Conservation (phyloP, 2,329 filamentous ascomycete genomes). For the Epichloe bromicola region DNA sequence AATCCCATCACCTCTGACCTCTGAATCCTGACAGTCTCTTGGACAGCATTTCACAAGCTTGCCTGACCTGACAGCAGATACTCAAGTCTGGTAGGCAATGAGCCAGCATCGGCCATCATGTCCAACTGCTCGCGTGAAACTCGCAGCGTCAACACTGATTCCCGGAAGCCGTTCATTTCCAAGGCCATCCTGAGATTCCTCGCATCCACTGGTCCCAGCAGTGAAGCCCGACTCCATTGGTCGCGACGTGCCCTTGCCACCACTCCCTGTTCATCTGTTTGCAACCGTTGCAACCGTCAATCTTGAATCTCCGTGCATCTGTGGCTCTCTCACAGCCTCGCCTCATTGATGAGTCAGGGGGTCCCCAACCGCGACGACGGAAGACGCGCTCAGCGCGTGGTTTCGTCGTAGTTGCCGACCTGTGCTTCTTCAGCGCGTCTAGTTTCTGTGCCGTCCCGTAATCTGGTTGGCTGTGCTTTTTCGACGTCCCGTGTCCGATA, state of each 20-base stretch:
- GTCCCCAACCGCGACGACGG: background rate
- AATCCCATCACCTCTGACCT: too few relatives aligned
- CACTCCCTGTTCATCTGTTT: background rate
- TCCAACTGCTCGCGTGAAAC: background rate
- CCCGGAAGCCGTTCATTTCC: too few relatives aligned
- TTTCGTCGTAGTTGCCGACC: background rate
- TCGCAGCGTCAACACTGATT: background rate
- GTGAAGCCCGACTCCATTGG: background rate
- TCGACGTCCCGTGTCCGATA: background rate
- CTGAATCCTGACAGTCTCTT: background rate
- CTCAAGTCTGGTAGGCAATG: background rate
- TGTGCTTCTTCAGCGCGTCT: background rate
- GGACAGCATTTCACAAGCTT: too few relatives aligned
- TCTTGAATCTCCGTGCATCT: too few relatives aligned
- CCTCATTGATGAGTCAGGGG: background rate
- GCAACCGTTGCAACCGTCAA: too few relatives aligned
- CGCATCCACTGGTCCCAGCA: background rate
- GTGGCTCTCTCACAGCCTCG: too few relatives aligned
- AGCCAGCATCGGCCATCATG: background rate
- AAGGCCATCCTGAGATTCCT: too few relatives aligned
- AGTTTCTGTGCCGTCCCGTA: background rate
- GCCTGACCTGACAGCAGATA: background rate
- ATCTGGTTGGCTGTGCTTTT: background rate
- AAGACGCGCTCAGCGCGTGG: background rate
- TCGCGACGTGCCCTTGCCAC: background rate